These are phyloP conservation scores for Fallopia convolvulus DNA, from an alignment of 148 eudicot species.

Conservation along the genomic window DNA sequence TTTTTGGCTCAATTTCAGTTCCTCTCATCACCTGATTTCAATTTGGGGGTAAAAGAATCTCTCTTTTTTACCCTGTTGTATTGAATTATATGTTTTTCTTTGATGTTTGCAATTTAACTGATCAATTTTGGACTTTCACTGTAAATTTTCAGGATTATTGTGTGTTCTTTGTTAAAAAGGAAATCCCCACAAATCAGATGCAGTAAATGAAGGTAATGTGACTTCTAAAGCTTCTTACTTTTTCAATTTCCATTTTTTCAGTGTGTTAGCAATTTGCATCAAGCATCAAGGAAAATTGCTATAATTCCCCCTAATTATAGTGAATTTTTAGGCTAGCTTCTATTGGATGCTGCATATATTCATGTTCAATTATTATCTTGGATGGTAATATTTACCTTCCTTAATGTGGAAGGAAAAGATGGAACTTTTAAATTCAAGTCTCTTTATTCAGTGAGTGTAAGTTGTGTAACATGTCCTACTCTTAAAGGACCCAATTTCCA, in stretches of 20 bases:
- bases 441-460: background rate
- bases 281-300: background rate
- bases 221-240: background rate
- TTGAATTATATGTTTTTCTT: background rate
- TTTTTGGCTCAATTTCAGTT: background rate
- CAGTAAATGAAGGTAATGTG: conserved; percentile 6
- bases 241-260: background rate
- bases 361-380: background rate
- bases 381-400: background rate
- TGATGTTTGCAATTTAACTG: background rate
- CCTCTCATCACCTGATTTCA: background rate
- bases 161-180: background rate
- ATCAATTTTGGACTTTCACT: background rate
- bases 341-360: background rate
- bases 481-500: background rate
- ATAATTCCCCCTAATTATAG: background rate
- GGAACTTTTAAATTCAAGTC: background rate
- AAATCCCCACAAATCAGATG: background rate
- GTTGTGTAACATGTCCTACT: background rate
- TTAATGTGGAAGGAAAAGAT: background rate
- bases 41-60: background rate
- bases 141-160: background rate
- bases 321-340: background rate
- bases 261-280: background rate
- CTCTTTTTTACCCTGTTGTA: background rate